Conservation (phyloP, 2,329 filamentous ascomycete genomes). For the Cladobotryum mycophilum region DNA sequence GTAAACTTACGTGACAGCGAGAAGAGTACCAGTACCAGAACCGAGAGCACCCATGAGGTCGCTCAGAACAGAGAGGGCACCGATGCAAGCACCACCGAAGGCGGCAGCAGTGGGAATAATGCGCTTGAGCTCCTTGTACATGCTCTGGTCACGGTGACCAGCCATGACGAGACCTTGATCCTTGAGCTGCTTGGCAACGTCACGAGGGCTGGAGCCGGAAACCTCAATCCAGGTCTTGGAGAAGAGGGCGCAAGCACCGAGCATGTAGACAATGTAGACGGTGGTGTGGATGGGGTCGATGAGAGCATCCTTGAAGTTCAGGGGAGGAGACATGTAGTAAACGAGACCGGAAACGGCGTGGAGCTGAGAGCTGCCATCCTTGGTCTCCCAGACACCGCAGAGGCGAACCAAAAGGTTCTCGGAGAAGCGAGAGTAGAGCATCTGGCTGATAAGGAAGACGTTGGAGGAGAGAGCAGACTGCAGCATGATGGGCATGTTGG, state of each 20-base stretch:
- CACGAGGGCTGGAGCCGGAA: conserved; percentile 91
- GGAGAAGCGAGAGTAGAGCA: conserved; percentile 98
- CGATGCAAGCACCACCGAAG: conserved; percentile 98
- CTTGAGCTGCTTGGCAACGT: conserved; percentile 99
- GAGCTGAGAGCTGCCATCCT: conserved; percentile 92
- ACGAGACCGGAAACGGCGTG: conserved; percentile 88
- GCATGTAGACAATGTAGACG: conserved; percentile 96
- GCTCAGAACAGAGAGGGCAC: conserved; percentile 89
- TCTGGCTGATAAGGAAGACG: conserved; percentile 98
- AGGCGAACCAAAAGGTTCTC: conserved; percentile 98
- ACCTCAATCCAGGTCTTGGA: conserved; percentile 99
- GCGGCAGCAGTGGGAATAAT: conserved; percentile 97
- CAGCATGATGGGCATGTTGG: conserved; percentile 99
- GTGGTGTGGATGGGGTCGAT: conserved; percentile 95
- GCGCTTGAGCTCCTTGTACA: conserved; percentile 99
- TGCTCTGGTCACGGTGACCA: conserved; percentile 98
- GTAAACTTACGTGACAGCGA: conserved; percentile 90
- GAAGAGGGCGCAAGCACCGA: conserved; percentile 94
- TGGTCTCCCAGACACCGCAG: conserved; percentile 96
- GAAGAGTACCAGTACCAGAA: conserved; percentile 93
- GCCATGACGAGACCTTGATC: conserved; percentile 99
- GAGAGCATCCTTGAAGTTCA: conserved; percentile 96
- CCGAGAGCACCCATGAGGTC: conserved; percentile 94
- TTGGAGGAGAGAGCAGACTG: conserved; percentile 98
- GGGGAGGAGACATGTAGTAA: conserved; percentile 99